Evolutionary conservation across 177 flowering plant species (phyloP).

Genomic region (Vitis hybrid): DNA sequence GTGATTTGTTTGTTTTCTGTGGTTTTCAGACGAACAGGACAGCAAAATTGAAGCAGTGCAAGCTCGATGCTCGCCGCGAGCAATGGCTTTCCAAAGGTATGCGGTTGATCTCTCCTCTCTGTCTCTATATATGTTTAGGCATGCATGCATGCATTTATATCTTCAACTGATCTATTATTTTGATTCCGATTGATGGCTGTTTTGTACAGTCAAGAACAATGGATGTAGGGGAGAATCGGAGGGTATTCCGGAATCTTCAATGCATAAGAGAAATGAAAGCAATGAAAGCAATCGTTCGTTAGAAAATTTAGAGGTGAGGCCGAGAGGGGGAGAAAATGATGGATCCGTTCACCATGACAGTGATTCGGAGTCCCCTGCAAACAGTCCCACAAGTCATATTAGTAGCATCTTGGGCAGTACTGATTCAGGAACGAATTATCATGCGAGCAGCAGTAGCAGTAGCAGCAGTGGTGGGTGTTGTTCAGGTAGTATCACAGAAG

Average conservation of each 20-base stretch:
- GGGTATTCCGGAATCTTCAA: slow-evolving; percentile 16
- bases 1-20: slow-evolving; percentile 3
- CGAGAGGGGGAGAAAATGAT: slow-evolving; percentile 20
- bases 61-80: slow-evolving; percentile 88
- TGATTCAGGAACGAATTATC: slow-evolving; percentile 43
- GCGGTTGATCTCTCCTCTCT: neutral
- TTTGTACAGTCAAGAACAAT: slow-evolving; percentile 56
- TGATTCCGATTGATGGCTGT: slow-evolving; percentile 1
- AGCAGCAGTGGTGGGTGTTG: slow-evolving; percentile 57
- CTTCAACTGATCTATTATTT: neutral
- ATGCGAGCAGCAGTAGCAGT: slow-evolving; percentile 45
- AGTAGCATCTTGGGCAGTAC: slow-evolving; percentile 38
- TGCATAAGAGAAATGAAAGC: neutral
- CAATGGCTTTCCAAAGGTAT: slow-evolving; percentile 96
- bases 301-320: slow-evolving; percentile 38
- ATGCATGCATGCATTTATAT: neutral
- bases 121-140: neutral
- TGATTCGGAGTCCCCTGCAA: slow-evolving; percentile 53
- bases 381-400: slow-evolving; percentile 38
- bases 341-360: slow-evolving; percentile 45
- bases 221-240: slow-evolving; percentile 43
- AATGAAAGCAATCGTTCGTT: slow-evolving; percentile 17
- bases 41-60: slow-evolving; percentile 89
- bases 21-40: slow-evolving; percentile 64
- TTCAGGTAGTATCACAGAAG: slow-evolving; percentile 68